Conservation (phyloP, 495 filamentous ascomycete species). For the Mytilinidion resinicola region DNA sequence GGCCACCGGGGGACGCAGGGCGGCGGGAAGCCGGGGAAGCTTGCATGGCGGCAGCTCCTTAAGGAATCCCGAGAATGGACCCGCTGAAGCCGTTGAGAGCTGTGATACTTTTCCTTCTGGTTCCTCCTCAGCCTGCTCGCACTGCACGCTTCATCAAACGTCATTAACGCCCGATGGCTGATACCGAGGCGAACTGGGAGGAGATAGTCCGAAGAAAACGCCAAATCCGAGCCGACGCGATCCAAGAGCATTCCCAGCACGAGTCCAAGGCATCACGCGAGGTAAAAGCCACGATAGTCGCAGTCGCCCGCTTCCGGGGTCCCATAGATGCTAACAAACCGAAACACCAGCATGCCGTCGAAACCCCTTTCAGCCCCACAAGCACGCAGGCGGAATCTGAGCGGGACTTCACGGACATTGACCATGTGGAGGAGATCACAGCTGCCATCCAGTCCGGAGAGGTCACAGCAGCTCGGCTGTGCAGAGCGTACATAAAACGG, state of each 20-base stretch:
- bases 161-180: too few species aligned
- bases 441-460: conserved; percentile 35
- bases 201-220: conserved; percentile 5
- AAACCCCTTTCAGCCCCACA: background rate
- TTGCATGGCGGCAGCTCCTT: too few species aligned
- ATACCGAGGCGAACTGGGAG: background rate
- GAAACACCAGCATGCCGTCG: too few species aligned
- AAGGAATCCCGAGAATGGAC: too few species aligned
- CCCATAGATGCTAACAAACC: too few species aligned
- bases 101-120: too few species aligned
- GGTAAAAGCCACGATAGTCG: background rate
- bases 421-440: conserved; percentile 35
- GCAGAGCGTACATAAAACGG: conserved; percentile 46
- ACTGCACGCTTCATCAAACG: too few species aligned
- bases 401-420: conserved; percentile 40
- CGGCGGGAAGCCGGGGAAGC: too few species aligned
- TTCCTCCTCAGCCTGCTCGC: too few species aligned
- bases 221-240: conserved; percentile 16
- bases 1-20: too few species aligned
- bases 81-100: too few species aligned
- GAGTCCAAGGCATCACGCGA: background rate
- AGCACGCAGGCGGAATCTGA: background rate
- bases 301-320: background rate
- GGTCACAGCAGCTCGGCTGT: conserved; percentile 41
- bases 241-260: background rate